Conservation (phyloP, 768 basidiomycete genomes). For the Lepiota brunneoincarnata region DNA sequence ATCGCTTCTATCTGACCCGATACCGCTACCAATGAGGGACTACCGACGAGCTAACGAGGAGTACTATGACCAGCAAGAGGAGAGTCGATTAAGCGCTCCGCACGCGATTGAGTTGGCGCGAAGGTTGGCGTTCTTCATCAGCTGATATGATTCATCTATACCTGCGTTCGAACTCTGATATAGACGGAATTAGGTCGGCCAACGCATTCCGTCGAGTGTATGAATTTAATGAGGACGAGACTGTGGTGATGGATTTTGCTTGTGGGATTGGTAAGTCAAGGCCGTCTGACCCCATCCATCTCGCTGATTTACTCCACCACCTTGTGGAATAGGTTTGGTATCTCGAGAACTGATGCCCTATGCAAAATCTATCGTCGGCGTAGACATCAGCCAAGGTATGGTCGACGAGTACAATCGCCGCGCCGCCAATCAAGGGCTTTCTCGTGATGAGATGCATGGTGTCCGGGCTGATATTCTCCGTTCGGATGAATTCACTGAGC, state of each 20-base stretch:
- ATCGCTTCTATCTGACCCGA: neutral
- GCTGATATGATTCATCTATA: neutral
- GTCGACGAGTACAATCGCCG: conserved; percentile 64
- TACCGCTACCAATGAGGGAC: conserved; percentile 15
- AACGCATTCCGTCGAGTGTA: conserved; percentile 37
- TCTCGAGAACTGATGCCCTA: conserved; percentile 60
- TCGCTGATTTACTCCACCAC: too few relatives aligned
- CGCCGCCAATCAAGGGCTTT: conserved; percentile 58
- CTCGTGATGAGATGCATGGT: conserved; percentile 64
- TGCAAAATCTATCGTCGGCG: conserved; percentile 63
- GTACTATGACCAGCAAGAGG: conserved; percentile 28
- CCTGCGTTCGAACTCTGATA: neutral
- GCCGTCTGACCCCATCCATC: neutral
- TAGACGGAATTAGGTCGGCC: conserved; percentile 25
- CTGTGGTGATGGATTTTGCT: conserved; percentile 69
- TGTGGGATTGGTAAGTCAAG: conserved; percentile 59
- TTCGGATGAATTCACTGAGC: conserved; percentile 39
- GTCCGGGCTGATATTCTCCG: conserved; percentile 38
- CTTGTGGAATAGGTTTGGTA: conserved; percentile 46
- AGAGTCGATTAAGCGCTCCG: conserved; percentile 17
- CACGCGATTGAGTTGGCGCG: conserved; percentile 22
- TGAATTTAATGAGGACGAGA: conserved; percentile 51
- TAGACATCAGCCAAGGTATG: conserved; percentile 72
- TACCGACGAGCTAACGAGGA: conserved; percentile 33
- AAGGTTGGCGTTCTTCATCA: conserved; percentile 16